Base-by-base conservation (phyloP, 352 stramenopile genomes). In the Phytopythium montanum region DNA sequence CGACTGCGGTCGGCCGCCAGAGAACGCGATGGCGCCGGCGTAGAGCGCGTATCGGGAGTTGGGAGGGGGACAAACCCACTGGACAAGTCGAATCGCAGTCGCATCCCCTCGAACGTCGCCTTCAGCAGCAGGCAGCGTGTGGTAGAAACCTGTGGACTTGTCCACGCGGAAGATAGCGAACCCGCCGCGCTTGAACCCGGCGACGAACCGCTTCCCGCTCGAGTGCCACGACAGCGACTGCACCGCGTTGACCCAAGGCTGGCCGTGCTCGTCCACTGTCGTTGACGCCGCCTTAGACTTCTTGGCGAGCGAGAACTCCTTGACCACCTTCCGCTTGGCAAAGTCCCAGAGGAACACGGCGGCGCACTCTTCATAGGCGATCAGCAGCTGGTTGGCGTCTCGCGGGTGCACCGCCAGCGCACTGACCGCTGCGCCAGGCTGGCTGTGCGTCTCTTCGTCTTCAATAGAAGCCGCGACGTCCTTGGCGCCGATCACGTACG, bases 121-220 rank as follows among this genome's bases (percentile, higher is more conserved):
- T 29, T 38, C 18, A 29, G 45, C 34, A 50, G 53, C 56, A 6
- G 42, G 41, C 16, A 66, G 3, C 10, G 52, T 60, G 18, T 66
- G 76, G 52, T 79, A 84, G 38, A 73, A 60, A 2, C 81, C 81
- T 50, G 75, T 59, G 4, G 46, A 48, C 64, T 90, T 94, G 46
- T 94, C 85, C 2, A 63, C 39, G 9, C 79, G 76, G 45, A 81
- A 90, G 8, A 89, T 57, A 0, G 68, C 79, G 63, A 91, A 77
- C 10, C 79, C 76, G 29, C 84, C 84, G 19, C 73, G 65, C 29
- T 85, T 79, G 62, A 84, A 94, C 19, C 79, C 81, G 1, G 63
- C 81, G 0, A 84, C 84, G 58, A 94, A 94, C 29, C 80, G 64
- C 67, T 94, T 94, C 12, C 84, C 84, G 54, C 69, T 88, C 5